These are phyloP conservation scores for Aethionema arabicum DNA, from an alignment of 345 rosid species.

Conservation along the genomic window DNA sequence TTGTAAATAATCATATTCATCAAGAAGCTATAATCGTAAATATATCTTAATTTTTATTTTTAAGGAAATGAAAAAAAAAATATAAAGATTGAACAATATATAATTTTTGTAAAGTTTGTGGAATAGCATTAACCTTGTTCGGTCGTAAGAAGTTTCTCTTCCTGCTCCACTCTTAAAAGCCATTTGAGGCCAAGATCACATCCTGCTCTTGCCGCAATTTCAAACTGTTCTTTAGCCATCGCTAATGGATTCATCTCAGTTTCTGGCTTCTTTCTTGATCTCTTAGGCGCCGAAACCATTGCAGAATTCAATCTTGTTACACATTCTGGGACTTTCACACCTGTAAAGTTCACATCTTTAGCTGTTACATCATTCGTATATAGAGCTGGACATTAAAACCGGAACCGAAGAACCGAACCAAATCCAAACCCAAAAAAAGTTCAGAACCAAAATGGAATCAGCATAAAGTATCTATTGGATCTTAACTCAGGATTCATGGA, in stretches of 20 bases:
- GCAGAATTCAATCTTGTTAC: constrained; percentile 42
- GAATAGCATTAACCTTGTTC: constrained; percentile 23
- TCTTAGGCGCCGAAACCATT: constrained; percentile 45
- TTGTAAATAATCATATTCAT: too few species aligned
- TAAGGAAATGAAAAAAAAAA: too few species aligned
- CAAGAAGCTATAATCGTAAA: too few species aligned
- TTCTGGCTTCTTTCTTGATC: constrained; percentile 38
- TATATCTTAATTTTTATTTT: too few species aligned
- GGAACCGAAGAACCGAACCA: too few species aligned
- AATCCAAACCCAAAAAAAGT: too few species aligned
- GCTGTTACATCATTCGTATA: not conserved
- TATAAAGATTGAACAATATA: too few species aligned
- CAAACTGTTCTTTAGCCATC: constrained; percentile 75
- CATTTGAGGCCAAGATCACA: constrained; percentile 76
- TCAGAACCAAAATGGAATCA: too few species aligned
- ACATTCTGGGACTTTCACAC: constrained; percentile 70
- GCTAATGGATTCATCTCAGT: constrained; percentile 43
- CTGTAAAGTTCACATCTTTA: constrained; percentile 36
- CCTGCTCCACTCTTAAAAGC: constrained; percentile 79
- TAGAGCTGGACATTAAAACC: too few species aligned
- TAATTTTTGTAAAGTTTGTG: too few species aligned
- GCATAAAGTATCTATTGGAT: too few species aligned
- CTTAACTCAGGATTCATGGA: too few species aligned
- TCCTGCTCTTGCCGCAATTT: constrained; percentile 71
- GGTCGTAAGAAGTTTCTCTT: constrained; percentile 53